Evolutionary conservation across 768 basidiomycete genomes (phyloP), one percentile per base, ranked within the genome.

Genomic region (Boletales sp.): DNA sequence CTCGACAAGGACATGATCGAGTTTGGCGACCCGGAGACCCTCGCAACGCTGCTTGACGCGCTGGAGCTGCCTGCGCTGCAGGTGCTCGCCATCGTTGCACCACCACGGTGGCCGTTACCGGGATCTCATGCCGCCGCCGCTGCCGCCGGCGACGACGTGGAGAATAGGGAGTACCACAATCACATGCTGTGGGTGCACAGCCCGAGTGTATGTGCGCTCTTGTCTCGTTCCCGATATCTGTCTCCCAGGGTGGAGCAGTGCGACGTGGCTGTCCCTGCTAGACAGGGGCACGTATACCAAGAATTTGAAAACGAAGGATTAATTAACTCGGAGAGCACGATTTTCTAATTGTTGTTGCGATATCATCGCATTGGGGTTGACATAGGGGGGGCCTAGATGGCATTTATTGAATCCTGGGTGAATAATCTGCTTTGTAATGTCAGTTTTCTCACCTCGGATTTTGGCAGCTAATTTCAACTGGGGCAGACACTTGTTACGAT

Each of bases 1-100:
- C 54, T 67, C n/a, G 56, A 62, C 46, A 47, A 15, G 37, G 65
- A 60, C 38, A 41, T 47, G 35, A 50, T 62, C 43, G 45, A 57
- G 4, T 58, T 62, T 40, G 62, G 60, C 12, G 45, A 65, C 19
- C 57, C 57, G 1, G 32, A 12, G 12, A 36, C 19, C 18, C 36
- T 69, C 8, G 53, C 44, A 36, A 43, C 18, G 37, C 6, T 69
- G 18, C 57, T 67, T 17, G 57, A 65, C 25, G 48, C 5, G 7
- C 49, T 67, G 13, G 58, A 46, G 19, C n/a, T 67, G 11, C 60
- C 65, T 2, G 43, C 52, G 9, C 37, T 67, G 2, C 47, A 58
- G 32, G 44, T 48, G 15, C 43, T 66, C 10, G 13, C 46, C 13
- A 39, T 66, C 45, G 21, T 45, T 8, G 54, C 51, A 14, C 53